Percentiles rank a stretch among this genome's conserved stretches.
phyloP scores from a whole-genome alignment of 805 yeast species.

The Ogataea haglerorum region DNA sequence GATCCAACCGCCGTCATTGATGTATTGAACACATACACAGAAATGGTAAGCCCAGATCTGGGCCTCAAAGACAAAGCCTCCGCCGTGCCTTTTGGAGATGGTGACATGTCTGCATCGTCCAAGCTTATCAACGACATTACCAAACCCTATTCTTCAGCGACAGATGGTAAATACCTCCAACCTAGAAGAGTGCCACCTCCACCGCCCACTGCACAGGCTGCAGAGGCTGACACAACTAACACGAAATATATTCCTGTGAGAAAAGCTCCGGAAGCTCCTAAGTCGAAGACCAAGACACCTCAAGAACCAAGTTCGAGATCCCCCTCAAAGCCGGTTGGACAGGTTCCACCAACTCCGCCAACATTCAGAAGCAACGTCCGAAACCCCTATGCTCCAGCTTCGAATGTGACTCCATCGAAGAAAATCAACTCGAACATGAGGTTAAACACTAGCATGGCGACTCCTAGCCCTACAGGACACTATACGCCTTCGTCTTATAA shows the following conservation, averaged over 20 bases:
- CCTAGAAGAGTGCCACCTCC: constrained; percentile 37
- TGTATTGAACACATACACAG: constrained; percentile 51
- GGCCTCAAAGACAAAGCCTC: constrained; percentile 29
- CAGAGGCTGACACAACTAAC: background rate
- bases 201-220: constrained; percentile 30
- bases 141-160: constrained; percentile 27
- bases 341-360: constrained; percentile 28
- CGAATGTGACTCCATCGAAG: constrained; percentile 5
- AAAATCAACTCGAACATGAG: constrained; percentile 19
- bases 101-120: constrained; percentile 10
- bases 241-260: constrained; percentile 35
- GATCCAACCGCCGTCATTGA: constrained; percentile 65
- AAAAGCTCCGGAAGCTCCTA: constrained; percentile 41
- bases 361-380: constrained; percentile 12
- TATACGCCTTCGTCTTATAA: constrained; percentile 9
- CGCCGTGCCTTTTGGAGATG: constrained; percentile 8
- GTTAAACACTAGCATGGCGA: constrained; percentile 14
- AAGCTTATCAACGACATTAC: constrained; percentile 30
- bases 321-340: constrained; percentile 21
- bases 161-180: constrained; percentile 27
- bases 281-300: background rate
- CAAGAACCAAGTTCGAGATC: constrained; percentile 9
- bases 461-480: constrained; percentile 7
- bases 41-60: constrained; percentile 39
- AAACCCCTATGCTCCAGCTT: constrained; percentile 4